Base-by-base conservation (phyloP, 805 yeast species). In the Ogataea neopini region DNA sequence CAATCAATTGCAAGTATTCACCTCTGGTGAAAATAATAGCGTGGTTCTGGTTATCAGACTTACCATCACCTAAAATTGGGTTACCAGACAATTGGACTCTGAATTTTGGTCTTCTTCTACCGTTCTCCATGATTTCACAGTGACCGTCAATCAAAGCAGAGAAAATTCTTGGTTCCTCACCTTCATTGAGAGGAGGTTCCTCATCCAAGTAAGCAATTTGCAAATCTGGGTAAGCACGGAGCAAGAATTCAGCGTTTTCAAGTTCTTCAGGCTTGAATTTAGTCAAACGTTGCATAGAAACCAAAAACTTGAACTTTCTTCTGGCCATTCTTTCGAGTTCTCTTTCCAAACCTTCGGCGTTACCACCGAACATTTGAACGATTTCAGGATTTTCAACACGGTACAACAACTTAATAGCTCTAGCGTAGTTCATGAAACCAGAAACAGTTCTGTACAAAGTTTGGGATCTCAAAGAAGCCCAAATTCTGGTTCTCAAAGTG, bases 391-490 rank as follows among this genome's bases (percentile, higher is more conserved):
- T 88, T 70, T 94, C 98, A 61, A 94, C 96, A 73, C 96, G 86
- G 75, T 89, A 90, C 50, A 92, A 76, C 61, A 92, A 74, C 70
- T 91, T 94, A 63, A 92, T 89, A 25, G 99, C 98, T 70, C 97
- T 85, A 25, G 97, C 86, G 68, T 92, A 92, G 74, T 92, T 94
- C 99, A 92, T 92, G 75, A 92, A 94, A 63, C 99, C 99, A 47
- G 97, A 88, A 44, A 92, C 92, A 40, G 99, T 94, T 71, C 99
- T 85, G 75, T 92, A 92, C 62, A 92, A 75, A 29, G 99, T 94
- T 76, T 92, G 99, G 34, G 97, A 86, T 72, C 99, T 83, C 62
- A 94, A 79, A 22, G 98, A 92, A 34, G 99, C 99, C 99, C 99
- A 92, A 59, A 92, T 89, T 74, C 99, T 80, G 8, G 98, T 94